Conservation (phyloP, 345 rosid species). For the Garcia nutans region DNA sequence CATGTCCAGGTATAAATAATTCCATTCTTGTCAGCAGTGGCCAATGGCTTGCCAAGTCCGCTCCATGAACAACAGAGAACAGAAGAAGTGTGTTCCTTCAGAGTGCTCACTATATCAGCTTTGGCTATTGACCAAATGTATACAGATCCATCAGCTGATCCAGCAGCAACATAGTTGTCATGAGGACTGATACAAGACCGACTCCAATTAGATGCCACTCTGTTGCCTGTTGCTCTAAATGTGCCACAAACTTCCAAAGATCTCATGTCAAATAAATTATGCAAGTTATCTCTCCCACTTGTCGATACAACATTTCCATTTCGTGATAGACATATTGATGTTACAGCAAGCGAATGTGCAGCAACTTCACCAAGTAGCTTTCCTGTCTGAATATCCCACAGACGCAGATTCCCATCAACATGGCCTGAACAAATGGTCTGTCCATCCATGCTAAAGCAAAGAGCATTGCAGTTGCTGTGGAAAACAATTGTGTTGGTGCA, state of each 20-base stretch:
- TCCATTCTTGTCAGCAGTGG: constrained; percentile 84
- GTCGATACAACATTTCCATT: constrained; percentile 71
- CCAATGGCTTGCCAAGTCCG: constrained; percentile 86
- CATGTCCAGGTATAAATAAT: constrained; percentile 78
- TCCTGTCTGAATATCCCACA: constrained; percentile 92
- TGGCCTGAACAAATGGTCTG: constrained; percentile 93
- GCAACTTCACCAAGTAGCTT: constrained; percentile 82
- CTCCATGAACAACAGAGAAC: constrained; percentile 94
- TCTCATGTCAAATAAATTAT: constrained; percentile 78
- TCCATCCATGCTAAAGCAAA: constrained; percentile 80
- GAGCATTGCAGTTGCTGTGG: constrained; percentile 86
- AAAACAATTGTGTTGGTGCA: constrained; percentile 88
- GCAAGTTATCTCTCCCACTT: constrained; percentile 91
- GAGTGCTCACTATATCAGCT: constrained; percentile 63
- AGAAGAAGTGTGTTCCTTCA: constrained; percentile 78
- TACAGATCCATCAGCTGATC: constrained; percentile 82
- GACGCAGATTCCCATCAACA: constrained; percentile 88
- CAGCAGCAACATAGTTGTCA: constrained; percentile 82
- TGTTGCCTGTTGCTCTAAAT: constrained; percentile 71
- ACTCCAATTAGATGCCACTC: constrained; percentile 94
- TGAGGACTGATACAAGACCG: constrained; percentile 92
- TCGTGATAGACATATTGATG: constrained; percentile 67
- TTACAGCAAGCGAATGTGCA: constrained; percentile 80
- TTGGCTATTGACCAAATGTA: constrained; percentile 77
- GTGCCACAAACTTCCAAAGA: constrained; percentile 84